Conservation (phyloP, 179 eudicot genomes). For the Silene coronaria region DNA sequence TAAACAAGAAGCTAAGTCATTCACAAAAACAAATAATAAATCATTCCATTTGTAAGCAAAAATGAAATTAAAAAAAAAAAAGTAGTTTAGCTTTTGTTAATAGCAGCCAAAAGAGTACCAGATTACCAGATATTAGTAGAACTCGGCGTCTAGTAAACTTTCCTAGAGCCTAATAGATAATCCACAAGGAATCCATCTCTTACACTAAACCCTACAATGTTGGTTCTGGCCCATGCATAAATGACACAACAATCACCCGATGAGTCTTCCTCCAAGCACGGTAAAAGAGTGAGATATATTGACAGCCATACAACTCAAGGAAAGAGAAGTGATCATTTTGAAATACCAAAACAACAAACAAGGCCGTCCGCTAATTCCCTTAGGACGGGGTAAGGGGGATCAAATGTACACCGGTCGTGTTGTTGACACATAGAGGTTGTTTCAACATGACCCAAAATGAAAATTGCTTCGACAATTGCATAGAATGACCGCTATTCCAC, state of each 20-base stretch:
- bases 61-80: no score
- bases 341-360: neutral
- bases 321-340: neutral
- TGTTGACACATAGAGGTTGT: no score
- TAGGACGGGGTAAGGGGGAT: no score
- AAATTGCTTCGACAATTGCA: no score
- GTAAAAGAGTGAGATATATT: neutral
- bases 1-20: conserved; percentile 18
- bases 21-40: neutral
- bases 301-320: neutral
- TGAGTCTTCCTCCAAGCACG: neutral
- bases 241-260: neutral
- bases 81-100: neutral
- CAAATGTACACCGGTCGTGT: no score
- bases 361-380: no score
- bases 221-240: neutral
- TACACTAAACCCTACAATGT: neutral
- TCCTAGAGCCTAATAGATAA: neutral
- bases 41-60: neutral
- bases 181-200: neutral
- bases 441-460: no score
- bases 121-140: neutral
- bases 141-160: neutral
- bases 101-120: neutral
- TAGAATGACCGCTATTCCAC: no score